phyloP scores from a whole-genome alignment of 306 rosid genomes.

The Cucumis cinereus region DNA sequence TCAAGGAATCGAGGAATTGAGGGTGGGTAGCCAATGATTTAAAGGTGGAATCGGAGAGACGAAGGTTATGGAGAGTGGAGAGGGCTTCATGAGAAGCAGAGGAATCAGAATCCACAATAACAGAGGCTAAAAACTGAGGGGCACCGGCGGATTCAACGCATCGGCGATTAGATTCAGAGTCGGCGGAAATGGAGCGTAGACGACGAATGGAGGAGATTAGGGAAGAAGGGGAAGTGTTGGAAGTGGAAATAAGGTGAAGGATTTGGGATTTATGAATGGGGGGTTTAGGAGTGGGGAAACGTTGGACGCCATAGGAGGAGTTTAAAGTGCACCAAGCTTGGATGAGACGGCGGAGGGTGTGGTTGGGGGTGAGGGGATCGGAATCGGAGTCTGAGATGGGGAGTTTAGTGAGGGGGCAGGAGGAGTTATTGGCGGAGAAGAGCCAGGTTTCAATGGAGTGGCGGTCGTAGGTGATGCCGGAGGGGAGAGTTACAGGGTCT shows the following conservation, averaged over 20 bases:
- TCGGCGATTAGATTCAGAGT: conserved; percentile 43
- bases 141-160: conserved; percentile 52
- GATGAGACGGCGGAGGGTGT: conserved; percentile 69
- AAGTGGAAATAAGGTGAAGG: conserved; percentile 30
- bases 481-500: conserved; percentile 61
- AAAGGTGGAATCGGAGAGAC: conserved; percentile 27
- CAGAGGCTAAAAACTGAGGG: conserved; percentile 37
- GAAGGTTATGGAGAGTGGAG: conserved; percentile 30
- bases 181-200: conserved; percentile 49
- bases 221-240: conserved; percentile 29
- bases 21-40: conserved; percentile 17
- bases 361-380: conserved; percentile 59
- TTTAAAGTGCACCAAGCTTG: conserved; percentile 86
- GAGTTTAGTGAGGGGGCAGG: conserved; percentile 73
- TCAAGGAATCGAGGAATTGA: conserved; percentile 30
- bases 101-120: conserved; percentile 6
- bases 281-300: conserved; percentile 76
- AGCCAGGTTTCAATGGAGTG: conserved; percentile 80
- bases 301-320: conserved; percentile 51
- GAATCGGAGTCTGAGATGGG: conserved; percentile 16
- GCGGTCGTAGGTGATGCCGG: conserved; percentile 82
- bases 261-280: conserved; percentile 38
- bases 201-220: conserved; percentile 19
- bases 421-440: conserved; percentile 24
- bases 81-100: conserved; percentile 41